Conservation (phyloP, 1,139 yeast genomes). For the Sugiyamaella sp. region DNA sequence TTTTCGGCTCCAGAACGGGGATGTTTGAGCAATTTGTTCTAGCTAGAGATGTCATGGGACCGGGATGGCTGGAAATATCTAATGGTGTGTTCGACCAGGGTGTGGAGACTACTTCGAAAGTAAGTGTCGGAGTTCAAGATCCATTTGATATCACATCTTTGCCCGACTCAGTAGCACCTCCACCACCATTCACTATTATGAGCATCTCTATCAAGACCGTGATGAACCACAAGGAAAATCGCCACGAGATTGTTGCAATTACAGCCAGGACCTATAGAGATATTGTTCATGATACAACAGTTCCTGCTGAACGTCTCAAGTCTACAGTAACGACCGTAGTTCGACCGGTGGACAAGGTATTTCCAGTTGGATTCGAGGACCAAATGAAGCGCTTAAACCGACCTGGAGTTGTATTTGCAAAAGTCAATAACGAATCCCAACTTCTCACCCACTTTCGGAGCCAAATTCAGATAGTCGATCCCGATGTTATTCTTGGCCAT, state of each 20-base stretch:
- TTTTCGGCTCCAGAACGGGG: conserved; percentile 76
- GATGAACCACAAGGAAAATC: conserved; percentile 68
- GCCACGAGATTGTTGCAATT: conserved; percentile 86
- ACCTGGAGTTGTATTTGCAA: conserved; percentile 29
- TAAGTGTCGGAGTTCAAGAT: conserved; percentile 56
- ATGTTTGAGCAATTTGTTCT: conserved; percentile 86
- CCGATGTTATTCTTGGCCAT: conserved; percentile 91
- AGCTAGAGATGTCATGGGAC: conserved; percentile 90
- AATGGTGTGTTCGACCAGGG: conserved; percentile 56
- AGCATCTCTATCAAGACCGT: conserved; percentile 80
- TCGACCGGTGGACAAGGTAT: conserved; percentile 62
- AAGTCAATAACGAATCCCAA: conserved; percentile 65
- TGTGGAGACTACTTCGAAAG: conserved; percentile 66
- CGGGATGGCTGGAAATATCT: conserved; percentile 87
- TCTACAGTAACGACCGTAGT: conserved; percentile 58
- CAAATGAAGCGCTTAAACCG: conserved; percentile 35
- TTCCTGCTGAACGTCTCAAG: conserved; percentile 39
- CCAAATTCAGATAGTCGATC: conserved; percentile 71
- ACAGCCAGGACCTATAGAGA: conserved; percentile 61
- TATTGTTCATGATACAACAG: conserved; percentile 63
- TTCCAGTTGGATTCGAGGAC: conserved; percentile 75
- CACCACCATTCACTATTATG: conserved; percentile 70
- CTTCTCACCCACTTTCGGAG: conserved; percentile 70
- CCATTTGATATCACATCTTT: conserved; percentile 57
- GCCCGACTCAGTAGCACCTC: conserved; percentile 47